Conservation (phyloP, 108 stramenopile species). For the Fistulifera solaris region DNA sequence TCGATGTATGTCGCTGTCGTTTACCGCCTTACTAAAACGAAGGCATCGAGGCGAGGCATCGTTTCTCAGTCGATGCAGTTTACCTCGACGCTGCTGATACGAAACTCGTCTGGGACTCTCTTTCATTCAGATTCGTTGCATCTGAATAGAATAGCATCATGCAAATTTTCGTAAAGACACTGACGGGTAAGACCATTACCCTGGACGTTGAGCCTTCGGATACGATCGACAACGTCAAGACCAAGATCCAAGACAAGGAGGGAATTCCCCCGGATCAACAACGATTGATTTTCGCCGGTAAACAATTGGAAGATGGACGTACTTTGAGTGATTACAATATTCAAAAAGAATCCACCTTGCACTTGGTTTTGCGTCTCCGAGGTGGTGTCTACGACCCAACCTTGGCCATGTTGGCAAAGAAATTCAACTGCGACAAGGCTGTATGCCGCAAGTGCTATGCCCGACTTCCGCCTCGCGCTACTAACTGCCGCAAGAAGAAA, state of each 20-base stretch:
- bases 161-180: slow-evolving; percentile 98
- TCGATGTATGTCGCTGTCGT: neutral
- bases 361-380: slow-evolving; percentile 89
- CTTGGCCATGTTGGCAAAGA: slow-evolving; percentile 96
- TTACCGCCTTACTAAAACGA: slow-evolving; percentile 6
- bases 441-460: slow-evolving; percentile 99
- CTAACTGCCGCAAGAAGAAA: slow-evolving; percentile 99
- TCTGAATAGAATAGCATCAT: slow-evolving; percentile 26
- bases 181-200: slow-evolving; percentile 99
- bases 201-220: slow-evolving; percentile 97
- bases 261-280: slow-evolving; percentile 98
- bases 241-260: slow-evolving; percentile 98
- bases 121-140: neutral
- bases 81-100: neutral
- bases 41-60: neutral
- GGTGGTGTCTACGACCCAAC: slow-evolving; percentile 96
- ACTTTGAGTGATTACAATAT: slow-evolving; percentile 99
- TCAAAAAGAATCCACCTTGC: slow-evolving; percentile 94
- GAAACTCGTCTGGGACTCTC: slow-evolving; percentile 1
- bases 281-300: slow-evolving; percentile 96
- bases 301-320: slow-evolving; percentile 99
- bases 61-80: neutral
- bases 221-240: slow-evolving; percentile 98
- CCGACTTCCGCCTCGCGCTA: slow-evolving; percentile 98
- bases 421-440: slow-evolving; percentile 98